Base-by-base conservation (phyloP, 495 filamentous ascomycete genomes). In the Aspergillus ellipticus region DNA sequence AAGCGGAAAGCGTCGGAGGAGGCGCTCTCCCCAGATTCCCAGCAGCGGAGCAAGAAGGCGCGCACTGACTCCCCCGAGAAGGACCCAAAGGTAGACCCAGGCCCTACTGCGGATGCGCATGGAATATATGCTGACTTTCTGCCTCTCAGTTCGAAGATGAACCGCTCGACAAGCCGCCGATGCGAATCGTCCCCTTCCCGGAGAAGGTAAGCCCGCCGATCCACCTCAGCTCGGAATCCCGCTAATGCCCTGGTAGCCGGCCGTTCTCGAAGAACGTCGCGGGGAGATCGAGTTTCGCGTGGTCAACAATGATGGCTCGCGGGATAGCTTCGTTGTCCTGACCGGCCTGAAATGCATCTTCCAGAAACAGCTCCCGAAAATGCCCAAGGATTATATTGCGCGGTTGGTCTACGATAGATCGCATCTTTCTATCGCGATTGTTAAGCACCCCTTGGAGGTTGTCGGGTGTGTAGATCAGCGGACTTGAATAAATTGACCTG, bases 381-480 rank as follows among this genome's bases (percentile, higher is more conserved):
- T 98, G 94, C 94, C 94, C 1, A 96, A 96, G 72, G 93, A 97
- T 63, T 98, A 98, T 68, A 97, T 98, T 56, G 94, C 94, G 17
- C 85, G 94, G 21, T 82, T 98, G 7, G 94, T 98, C 26, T 98
- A 98, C 70, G 94, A 98, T 72, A 85, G 94, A 28, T 96, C 94
- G 19, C 94, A 98, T 78, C 68, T 97, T 29, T 95, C 89, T 4
- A 96, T 98, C 61, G 94, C 95, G 21, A 97, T 98, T 62, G 89
- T 98, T 50, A 97, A 97, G 76, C 92, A 95, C 63, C 92, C 93
- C 2, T 71, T 96, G 41, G 91, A 96, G 67, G 93, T 97, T 10
- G 90, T 97, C 20, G 93, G 84, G 81, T 84, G 70, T 49, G 80
- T 73, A 29, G 22, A 11, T 35, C 51, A 28, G 46, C 53, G 35